These are phyloP conservation scores for Sarcomyxa edulis DNA, from an alignment of 768 basidiomycete genomes.

Conservation along the genomic window DNA sequence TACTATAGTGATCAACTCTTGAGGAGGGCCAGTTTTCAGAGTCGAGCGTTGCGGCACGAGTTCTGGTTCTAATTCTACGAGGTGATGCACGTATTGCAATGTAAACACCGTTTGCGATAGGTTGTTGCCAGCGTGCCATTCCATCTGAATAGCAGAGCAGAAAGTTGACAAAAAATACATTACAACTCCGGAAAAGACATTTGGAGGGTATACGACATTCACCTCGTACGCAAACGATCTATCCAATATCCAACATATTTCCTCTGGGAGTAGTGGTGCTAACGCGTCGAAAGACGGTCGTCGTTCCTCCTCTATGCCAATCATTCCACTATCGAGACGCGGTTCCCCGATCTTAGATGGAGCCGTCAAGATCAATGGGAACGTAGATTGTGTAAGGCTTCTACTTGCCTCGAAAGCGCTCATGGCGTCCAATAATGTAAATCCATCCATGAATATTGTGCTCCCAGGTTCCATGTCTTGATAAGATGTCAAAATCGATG, in stretches of 20 bases:
- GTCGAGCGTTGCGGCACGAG: conserved; percentile 24
- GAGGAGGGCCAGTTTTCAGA: conserved; percentile 36
- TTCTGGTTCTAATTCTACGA: conserved; percentile 58
- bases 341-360: conserved; percentile 77
- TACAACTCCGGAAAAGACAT: conserved; percentile 13
- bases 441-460: conserved; percentile 62
- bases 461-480: conserved; percentile 59
- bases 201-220: conserved; percentile 7
- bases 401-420: conserved; percentile 76
- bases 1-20: conserved; percentile 62
- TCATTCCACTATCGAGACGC: conserved; percentile 80
- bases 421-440: conserved; percentile 88
- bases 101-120: conserved; percentile 87
- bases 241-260: conserved; percentile 88
- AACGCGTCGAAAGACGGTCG: conserved; percentile 58
- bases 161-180: conserved; percentile 3
- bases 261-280: conserved; percentile 61
- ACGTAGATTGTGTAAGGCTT: background rate
- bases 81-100: conserved; percentile 63
- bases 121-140: conserved; percentile 82
- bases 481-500: conserved; percentile 9
- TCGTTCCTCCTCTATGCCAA: conserved; percentile 33
- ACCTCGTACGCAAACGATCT: conserved; percentile 76
- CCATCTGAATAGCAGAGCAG: conserved; percentile 52
- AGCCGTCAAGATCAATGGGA: background rate